Conservation (phyloP, 2,329 filamentous ascomycete genomes). For the Balansia obtecta region DNA sequence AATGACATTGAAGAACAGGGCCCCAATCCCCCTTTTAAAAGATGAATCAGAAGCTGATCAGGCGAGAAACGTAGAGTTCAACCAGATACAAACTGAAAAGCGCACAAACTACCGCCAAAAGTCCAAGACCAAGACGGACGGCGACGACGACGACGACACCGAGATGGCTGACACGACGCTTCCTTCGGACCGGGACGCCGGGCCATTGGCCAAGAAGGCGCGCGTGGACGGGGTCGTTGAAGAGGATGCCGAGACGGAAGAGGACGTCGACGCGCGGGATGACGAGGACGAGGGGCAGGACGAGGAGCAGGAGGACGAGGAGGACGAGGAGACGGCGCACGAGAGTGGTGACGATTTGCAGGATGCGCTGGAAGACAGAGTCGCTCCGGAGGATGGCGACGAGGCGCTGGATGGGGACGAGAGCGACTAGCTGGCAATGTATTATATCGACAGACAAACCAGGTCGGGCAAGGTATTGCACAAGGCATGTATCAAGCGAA, state of each 20-base stretch:
- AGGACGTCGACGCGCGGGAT: conserved; percentile 31
- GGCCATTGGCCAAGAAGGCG: conserved; percentile 29
- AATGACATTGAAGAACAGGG: too few species aligned
- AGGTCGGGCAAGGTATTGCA: too few species aligned
- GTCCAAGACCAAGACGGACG: conserved; percentile 45
- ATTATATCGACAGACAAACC: too few species aligned
- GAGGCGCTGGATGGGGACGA: conserved; percentile 52
- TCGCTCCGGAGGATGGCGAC: conserved; percentile 37
- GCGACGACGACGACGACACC: conserved; percentile 19
- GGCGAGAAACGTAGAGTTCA: conserved; percentile 44
- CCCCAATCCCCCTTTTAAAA: too few species aligned
- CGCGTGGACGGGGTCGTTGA: conserved; percentile 19
- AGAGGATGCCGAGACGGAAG: conserved; percentile 12
- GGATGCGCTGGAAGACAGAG: conserved; percentile 37
- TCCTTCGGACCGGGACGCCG: conserved; percentile 18
- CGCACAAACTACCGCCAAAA: conserved; percentile 61
- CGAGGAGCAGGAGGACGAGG: conserved; percentile 29
- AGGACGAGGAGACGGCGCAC: conserved; percentile 22
- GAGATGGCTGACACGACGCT: conserved; percentile 24
- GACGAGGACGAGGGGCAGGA: conserved; percentile 29
- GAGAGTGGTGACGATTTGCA: conserved; percentile 35
- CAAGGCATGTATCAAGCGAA: too few species aligned
- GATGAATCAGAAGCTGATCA: not conserved
- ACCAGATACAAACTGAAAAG: conserved; percentile 60
- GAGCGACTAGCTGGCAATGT: too few species aligned